Conservation (phyloP, 2,329 filamentous ascomycete species). For the Talaromyces atroroseus region DNA sequence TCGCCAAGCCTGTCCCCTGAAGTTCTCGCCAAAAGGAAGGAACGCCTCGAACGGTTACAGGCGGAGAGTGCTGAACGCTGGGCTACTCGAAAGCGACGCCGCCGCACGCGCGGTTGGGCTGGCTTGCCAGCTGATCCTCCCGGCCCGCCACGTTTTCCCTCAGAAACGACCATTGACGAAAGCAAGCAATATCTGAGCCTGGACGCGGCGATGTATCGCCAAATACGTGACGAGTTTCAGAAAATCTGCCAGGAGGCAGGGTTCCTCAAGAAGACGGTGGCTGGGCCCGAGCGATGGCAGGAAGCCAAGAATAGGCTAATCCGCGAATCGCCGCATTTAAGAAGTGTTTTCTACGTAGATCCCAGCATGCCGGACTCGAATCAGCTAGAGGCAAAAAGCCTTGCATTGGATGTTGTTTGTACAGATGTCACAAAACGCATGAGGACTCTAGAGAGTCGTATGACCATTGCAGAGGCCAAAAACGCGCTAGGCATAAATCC, state of each 20-base stretch:
- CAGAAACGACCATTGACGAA: conserved; percentile 76
- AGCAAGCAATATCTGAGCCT: conserved; percentile 65
- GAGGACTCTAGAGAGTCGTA: conserved; percentile 58
- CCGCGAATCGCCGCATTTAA: conserved; percentile 58
- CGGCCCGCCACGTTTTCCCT: conserved; percentile 68
- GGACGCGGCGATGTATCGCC: conserved; percentile 57
- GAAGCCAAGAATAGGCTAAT: conserved; percentile 63
- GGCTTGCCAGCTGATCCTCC: conserved; percentile 63
- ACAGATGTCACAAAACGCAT: conserved; percentile 77
- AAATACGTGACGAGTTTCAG: conserved; percentile 62
- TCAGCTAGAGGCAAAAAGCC: conserved; percentile 55
- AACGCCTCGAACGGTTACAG: conserved; percentile 51
- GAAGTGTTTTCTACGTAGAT: conserved; percentile 55
- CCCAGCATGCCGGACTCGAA: conserved; percentile 48
- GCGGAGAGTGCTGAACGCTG: conserved; percentile 58
- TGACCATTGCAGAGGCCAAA: conserved; percentile 71
- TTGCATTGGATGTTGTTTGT: conserved; percentile 73
- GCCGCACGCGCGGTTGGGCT: conserved; percentile 63
- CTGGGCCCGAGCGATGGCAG: conserved; percentile 69
- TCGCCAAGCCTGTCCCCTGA: conserved; percentile 40
- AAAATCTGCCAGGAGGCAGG: conserved; percentile 62
- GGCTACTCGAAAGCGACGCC: conserved; percentile 60
- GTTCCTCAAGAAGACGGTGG: conserved; percentile 70
- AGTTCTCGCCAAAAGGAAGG: conserved; percentile 48
- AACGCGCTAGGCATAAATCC: conserved; percentile 65